Evolutionary conservation across 371 early-diverging fungal species (phyloP).

Genomic region (Mortierella sp.): DNA sequence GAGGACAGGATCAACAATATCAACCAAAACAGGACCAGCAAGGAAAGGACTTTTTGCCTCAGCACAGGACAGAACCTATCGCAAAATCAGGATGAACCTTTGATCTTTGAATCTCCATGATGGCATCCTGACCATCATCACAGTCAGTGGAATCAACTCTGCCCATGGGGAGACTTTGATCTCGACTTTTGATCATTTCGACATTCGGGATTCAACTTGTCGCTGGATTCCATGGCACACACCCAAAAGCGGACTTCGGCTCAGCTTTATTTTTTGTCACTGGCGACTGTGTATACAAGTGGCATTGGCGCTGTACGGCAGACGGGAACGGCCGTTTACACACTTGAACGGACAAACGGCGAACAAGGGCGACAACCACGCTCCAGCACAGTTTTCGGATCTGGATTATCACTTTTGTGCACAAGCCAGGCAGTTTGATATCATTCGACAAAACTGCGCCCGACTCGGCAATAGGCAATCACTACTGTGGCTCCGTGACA

Average conservation of each 20-base stretch:
- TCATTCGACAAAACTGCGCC: neutral
- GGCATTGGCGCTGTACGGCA: neutral
- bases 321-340: neutral
- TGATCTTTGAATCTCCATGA: neutral
- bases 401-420: neutral
- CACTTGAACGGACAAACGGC: neutral
- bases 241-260: neutral
- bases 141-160: neutral
- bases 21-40: neutral
- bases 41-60: neutral
- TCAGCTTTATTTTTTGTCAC: neutral
- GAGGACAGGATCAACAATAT: neutral
- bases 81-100: neutral
- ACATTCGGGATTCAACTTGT: conserved; percentile 9
- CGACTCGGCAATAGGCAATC: neutral
- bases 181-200: conserved; percentile 2
- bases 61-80: neutral
- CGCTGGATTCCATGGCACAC: too few relatives aligned
- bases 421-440: neutral
- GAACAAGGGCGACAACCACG: neutral
- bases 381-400: neutral
- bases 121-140: neutral
- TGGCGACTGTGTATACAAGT: neutral
- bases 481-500: neutral
- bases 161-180: conserved; percentile 8